Conservation (phyloP, 306 rosid genomes). For the Prunus davidiana region DNA sequence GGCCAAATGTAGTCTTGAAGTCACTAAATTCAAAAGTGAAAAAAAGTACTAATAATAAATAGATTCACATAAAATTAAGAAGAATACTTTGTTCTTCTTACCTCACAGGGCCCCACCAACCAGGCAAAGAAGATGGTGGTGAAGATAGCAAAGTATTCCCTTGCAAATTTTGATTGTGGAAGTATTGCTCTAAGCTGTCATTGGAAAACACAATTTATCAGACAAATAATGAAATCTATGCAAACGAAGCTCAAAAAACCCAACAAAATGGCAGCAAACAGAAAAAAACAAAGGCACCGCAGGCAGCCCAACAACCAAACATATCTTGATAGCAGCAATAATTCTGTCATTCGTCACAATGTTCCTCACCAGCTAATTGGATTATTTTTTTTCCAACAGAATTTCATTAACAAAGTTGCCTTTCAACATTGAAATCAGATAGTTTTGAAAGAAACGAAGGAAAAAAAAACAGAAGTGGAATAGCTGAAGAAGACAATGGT, state of each 20-base stretch:
- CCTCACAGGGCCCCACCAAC: constrained; percentile 91
- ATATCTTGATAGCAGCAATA: neutral
- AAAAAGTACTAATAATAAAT: too few species aligned
- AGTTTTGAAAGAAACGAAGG: neutral
- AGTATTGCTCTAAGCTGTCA: constrained; percentile 60
- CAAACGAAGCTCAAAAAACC: neutral
- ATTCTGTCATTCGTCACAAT: too few species aligned
- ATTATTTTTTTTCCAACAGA: too few species aligned
- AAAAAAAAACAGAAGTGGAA: neutral
- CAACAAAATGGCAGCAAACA: neutral
- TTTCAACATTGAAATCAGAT: neutral
- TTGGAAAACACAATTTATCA: neutral
- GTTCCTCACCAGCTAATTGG: neutral
- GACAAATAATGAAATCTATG: neutral
- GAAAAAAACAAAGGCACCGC: neutral
- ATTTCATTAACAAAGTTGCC: neutral
- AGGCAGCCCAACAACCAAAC: neutral
- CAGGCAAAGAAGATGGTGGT: constrained; percentile 81
- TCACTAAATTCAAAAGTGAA: neutral
- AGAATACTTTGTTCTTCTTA: constrained; percentile 10
- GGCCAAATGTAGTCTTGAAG: neutral
- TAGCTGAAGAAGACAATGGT: neutral
- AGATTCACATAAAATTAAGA: neutral
- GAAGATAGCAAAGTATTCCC: constrained; percentile 72
- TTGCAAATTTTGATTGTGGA: constrained; percentile 66